These are phyloP conservation scores for Solanum clarkiae DNA, from an alignment of 257 asterid species.

Conservation along the genomic window DNA sequence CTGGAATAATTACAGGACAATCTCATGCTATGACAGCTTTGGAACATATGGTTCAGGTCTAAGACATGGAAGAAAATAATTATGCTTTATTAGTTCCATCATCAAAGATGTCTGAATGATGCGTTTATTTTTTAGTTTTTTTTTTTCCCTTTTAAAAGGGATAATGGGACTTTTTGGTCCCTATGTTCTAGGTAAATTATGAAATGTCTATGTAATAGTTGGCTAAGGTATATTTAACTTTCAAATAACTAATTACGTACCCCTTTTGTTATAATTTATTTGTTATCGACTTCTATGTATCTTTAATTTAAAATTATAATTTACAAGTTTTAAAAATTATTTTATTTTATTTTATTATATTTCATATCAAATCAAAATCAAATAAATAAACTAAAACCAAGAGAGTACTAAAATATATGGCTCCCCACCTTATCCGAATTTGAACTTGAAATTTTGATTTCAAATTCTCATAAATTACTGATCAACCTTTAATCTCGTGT, in stretches of 20 bases:
- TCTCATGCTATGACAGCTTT: conserved; percentile 46
- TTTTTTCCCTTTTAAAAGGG: neutral
- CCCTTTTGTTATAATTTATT: no score
- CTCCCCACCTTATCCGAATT: no score
- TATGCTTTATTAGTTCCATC: neutral
- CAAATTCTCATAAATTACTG: no score
- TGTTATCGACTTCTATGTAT: no score
- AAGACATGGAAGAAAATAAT: neutral
- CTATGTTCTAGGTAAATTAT: neutral
- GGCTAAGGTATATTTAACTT: neutral
- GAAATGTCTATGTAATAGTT: neutral
- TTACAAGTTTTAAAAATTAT: no score
- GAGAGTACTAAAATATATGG: no score
- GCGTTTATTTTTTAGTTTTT: neutral
- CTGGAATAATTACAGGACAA: conserved; percentile 36
- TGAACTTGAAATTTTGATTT: no score
- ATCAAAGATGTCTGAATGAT: neutral
- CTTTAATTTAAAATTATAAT: no score
- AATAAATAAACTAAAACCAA: no score
- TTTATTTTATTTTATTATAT: no score
- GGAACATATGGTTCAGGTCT: conserved; percentile 14
- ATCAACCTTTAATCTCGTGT: no score
- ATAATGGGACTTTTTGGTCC: neutral
- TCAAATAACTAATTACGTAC: neutral
- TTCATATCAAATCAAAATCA: no score